phyloP scores from a whole-genome alignment of 257 asterid genomes.

The Ophiorrhiza pumila region DNA sequence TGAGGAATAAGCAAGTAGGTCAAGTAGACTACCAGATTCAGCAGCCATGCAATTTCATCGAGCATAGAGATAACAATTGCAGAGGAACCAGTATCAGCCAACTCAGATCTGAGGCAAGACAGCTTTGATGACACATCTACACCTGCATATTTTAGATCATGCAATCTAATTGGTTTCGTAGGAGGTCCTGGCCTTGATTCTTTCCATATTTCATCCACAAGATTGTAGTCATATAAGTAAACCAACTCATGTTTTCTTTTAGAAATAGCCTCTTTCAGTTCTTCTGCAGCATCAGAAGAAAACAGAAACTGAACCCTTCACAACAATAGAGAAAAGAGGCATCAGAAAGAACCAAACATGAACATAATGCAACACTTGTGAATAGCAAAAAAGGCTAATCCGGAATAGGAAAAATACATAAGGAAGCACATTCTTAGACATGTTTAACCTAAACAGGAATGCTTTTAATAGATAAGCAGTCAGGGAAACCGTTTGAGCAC shows the following conservation, averaged over 20 bases:
- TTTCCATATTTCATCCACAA: slow-evolving; percentile 94
- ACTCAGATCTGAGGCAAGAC: slow-evolving; percentile 68
- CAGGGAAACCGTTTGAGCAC: background rate
- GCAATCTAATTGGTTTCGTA: slow-evolving; percentile 61
- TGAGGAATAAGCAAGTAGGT: background rate
- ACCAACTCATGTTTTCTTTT: slow-evolving; percentile 75
- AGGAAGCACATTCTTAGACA: background rate
- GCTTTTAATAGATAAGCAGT: background rate
- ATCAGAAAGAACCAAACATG: slow-evolving; percentile 37
- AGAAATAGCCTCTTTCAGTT: slow-evolving; percentile 76
- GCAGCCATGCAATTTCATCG: slow-evolving; percentile 96
- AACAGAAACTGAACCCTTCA: slow-evolving; percentile 97
- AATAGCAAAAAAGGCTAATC: background rate
- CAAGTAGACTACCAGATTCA: slow-evolving; percentile 74
- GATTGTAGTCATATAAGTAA: slow-evolving; percentile 71
- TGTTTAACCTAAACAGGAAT: background rate
- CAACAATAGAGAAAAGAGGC: slow-evolving; percentile 48
- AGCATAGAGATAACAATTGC: slow-evolving; percentile 88
- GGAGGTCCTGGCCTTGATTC: slow-evolving; percentile 80
- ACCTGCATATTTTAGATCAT: slow-evolving; percentile 84
- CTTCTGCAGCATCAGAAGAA: slow-evolving; percentile 92
- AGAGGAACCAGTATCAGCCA: slow-evolving; percentile 68
- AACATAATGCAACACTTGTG: background rate
- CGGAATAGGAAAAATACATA: background rate
- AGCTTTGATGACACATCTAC: slow-evolving; percentile 77